Conservation (phyloP, 208 protist genomes). For the Leishmania major region DNA sequence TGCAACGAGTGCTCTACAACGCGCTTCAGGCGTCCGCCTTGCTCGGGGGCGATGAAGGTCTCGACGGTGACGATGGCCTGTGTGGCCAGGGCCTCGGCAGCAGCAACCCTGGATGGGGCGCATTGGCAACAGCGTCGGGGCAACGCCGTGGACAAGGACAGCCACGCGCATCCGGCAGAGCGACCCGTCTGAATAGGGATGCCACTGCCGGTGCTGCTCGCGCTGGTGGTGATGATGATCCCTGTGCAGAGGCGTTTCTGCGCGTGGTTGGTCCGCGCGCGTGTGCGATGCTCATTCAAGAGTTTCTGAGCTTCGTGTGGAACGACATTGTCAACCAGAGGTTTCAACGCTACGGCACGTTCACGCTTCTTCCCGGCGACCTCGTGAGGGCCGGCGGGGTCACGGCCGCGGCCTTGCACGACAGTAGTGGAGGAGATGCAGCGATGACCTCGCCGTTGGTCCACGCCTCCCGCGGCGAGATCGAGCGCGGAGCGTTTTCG, state of each 20-base stretch:
- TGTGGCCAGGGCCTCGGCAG: constrained; percentile 2
- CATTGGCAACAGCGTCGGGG: neutral
- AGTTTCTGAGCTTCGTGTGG: constrained; percentile 89
- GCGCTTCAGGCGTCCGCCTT: constrained; percentile 72
- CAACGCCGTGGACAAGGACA: neutral
- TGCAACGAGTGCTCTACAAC: constrained; percentile 80
- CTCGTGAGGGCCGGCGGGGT: constrained; percentile 55
- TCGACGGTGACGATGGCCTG: neutral
- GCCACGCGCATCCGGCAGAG: neutral
- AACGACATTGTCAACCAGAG: constrained; percentile 90
- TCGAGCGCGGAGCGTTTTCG: constrained; percentile 60
- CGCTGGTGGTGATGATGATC: constrained; percentile 36
- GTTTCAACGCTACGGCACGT: constrained; percentile 84
- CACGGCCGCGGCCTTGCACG: neutral
- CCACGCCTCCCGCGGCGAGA: constrained; percentile 42
- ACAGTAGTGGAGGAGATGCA: neutral
- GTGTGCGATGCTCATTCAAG: constrained; percentile 78
- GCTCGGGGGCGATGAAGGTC: constrained; percentile 36
- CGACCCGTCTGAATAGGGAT: neutral
- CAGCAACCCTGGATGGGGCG: neutral
- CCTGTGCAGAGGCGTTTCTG: constrained; percentile 84
- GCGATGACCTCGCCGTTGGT: constrained; percentile 8
- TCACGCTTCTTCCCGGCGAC: constrained; percentile 82
- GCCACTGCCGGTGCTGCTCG: neutral
- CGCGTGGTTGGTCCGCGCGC: constrained; percentile 72